These are phyloP conservation scores for Tagetes patula DNA, from an alignment of 129 eudicot species.

Conservation along the genomic window DNA sequence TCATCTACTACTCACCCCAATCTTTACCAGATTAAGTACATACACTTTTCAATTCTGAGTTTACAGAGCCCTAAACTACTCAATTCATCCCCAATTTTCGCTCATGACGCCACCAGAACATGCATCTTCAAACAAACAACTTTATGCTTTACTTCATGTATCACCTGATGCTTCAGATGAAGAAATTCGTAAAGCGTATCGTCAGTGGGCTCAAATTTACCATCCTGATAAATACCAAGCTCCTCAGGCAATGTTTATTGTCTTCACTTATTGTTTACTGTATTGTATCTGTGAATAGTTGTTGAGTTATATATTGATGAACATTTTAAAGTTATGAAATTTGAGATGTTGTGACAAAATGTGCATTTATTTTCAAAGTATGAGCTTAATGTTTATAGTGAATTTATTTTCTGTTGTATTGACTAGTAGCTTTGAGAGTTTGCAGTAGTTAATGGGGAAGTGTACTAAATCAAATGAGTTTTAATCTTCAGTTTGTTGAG, in stretches of 20 bases:
- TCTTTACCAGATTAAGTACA: neutral
- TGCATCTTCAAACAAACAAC: constrained; percentile 54
- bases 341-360: neutral
- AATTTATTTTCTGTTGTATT: neutral
- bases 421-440: constrained; percentile 6
- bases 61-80: constrained; percentile 31
- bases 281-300: neutral
- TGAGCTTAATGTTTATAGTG: neutral
- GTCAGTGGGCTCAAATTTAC: constrained; percentile 86
- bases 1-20: constrained; percentile 19
- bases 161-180: constrained; percentile 98
- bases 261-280: neutral
- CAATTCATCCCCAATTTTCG: constrained; percentile 18
- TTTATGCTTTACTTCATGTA: constrained; percentile 76
- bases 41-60: constrained; percentile 3
- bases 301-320: neutral
- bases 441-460: neutral
- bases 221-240: constrained; percentile 93
- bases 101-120: constrained; percentile 39
- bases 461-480: neutral
- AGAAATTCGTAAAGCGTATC: constrained; percentile 92
- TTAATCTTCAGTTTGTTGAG: neutral
- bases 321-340: neutral
- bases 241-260: constrained; percentile 40
- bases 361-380: constrained; percentile 1